Conservation (phyloP, 2,329 filamentous ascomycete genomes). For the Penicillium sp. region DNA sequence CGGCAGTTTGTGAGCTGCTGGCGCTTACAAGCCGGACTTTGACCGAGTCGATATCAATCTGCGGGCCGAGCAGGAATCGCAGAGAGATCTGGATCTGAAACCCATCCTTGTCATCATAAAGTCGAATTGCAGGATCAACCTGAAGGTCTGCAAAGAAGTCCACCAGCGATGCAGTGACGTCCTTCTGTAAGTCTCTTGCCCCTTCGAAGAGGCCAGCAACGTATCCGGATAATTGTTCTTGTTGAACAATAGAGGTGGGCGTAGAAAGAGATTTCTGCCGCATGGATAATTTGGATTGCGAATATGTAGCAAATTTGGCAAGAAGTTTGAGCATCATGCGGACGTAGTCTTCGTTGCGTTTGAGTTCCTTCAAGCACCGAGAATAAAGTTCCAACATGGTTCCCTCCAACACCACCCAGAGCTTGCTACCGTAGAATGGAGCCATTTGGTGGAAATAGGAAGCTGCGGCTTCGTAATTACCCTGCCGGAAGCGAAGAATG, state of each 20-base stretch:
- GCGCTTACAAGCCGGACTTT: slow-evolving; percentile 66
- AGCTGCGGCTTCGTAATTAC: slow-evolving; percentile 74
- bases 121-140: slow-evolving; percentile 69
- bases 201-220: slow-evolving; percentile 51
- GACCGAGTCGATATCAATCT: slow-evolving; percentile 67
- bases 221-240: slow-evolving; percentile 38
- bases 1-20: slow-evolving; percentile 56
- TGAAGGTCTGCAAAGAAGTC: slow-evolving; percentile 75
- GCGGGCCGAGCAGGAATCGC: slow-evolving; percentile 72
- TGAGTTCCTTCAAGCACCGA: slow-evolving; percentile 76
- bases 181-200: slow-evolving; percentile 58
- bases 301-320: slow-evolving; percentile 41
- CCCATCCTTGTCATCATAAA: slow-evolving; percentile 73
- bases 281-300: slow-evolving; percentile 35
- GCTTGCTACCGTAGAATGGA: slow-evolving; percentile 75
- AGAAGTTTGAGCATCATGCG: slow-evolving; percentile 72
- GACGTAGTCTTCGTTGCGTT: slow-evolving; percentile 78
- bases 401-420: slow-evolving; percentile 80
- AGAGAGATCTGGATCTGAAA: slow-evolving; percentile 73
- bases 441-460: slow-evolving; percentile 78
- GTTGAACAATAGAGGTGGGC: slow-evolving; percentile 34
- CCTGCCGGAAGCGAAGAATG: slow-evolving; percentile 76
- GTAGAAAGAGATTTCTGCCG: slow-evolving; percentile 37
- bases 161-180: slow-evolving; percentile 69
- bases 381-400: slow-evolving; percentile 86